Base-by-base conservation (phyloP, 495 filamentous ascomycete genomes). In the Xylaria cubensis region DNA sequence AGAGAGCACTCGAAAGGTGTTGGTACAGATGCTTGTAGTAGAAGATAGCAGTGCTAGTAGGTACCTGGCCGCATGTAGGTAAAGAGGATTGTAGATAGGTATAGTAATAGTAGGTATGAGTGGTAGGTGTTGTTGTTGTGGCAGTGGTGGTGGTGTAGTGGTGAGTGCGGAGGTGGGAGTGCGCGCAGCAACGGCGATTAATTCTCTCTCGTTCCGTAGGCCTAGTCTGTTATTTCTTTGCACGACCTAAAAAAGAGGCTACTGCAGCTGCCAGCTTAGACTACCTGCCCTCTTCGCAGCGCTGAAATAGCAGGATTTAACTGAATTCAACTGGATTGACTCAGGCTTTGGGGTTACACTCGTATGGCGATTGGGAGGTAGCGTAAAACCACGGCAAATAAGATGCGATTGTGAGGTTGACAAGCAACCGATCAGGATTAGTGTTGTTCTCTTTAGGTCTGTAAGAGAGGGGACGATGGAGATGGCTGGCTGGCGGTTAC, bases 311-410 rank as follows among this genome's bases (percentile, higher is more conserved):
- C 50, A 53, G 21, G n/a, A 51, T 51, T 51, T 29, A 21, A 55
- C 51, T 26, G 51, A 3, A 17, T 6, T 56, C 6, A 1, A 15
- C 62, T 64, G 39, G 39, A 41, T 26, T 46, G 34, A 39, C 39
- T 48, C 32, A 29, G 42, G 62, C 42, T 56, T 39, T 51, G 44
- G 29, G 41, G 48, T 67, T 56, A 67, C 64, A 53, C 64, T 67
- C 34, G 64, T 55, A 39, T 55, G 29, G 34, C 4, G 7, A 32
- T 32, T 53, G 53, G 26, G 53, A 56, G 53, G 53, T 56, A 56
- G 53, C 53, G 53, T 32, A 29, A 26, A 53, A 26, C 19, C 12
- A 29, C 36, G 48, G 32, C 64, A 67, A 67, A 67, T 67, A 34
- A 67, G 64, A 67, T 26, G 48, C 48, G 46, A 56, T 67, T 39